Conservation (phyloP, 495 filamentous ascomycete species). For the Bathelium albidoporum region DNA sequence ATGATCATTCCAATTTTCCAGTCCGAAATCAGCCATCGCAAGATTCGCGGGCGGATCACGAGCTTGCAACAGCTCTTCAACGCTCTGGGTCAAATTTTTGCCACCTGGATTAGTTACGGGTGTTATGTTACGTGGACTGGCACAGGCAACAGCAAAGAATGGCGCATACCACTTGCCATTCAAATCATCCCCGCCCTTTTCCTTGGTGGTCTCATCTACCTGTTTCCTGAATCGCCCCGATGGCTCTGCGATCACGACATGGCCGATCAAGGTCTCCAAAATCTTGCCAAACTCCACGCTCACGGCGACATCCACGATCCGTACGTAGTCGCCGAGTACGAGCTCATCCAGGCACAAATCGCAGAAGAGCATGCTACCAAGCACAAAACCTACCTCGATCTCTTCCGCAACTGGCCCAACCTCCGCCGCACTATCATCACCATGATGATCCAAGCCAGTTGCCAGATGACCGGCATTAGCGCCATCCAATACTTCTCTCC, state of each 20-base stretch:
- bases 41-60: slow-evolving; percentile 23
- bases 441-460: slow-evolving; percentile 28
- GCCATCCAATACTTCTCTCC: slow-evolving; percentile 52
- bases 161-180: slow-evolving; percentile 19
- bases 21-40: slow-evolving; percentile 22
- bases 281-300: slow-evolving; percentile 26
- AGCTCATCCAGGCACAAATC: slow-evolving; percentile 21
- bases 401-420: slow-evolving; percentile 20
- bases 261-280: slow-evolving; percentile 22
- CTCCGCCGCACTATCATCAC: slow-evolving; percentile 23
- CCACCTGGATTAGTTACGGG: slow-evolving; percentile 29
- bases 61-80: slow-evolving; percentile 22
- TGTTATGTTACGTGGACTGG: slow-evolving; percentile 17
- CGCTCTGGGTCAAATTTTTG: slow-evolving; percentile 19
- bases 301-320: slow-evolving; percentile 24
- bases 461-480: slow-evolving; percentile 27
- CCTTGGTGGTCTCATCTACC: slow-evolving; percentile 18
- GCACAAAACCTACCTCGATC: slow-evolving; percentile 18
- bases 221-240: slow-evolving; percentile 27
- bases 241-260: slow-evolving; percentile 27
- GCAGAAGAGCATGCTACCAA: slow-evolving; percentile 18
- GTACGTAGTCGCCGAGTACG: slow-evolving; percentile 27
- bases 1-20: slow-evolving; percentile 26
- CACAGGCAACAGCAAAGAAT: slow-evolving; percentile 17
- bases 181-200: slow-evolving; percentile 22